Base-by-base conservation (phyloP, 768 basidiomycete genomes). In the Pulveroboletus ravenelii region DNA sequence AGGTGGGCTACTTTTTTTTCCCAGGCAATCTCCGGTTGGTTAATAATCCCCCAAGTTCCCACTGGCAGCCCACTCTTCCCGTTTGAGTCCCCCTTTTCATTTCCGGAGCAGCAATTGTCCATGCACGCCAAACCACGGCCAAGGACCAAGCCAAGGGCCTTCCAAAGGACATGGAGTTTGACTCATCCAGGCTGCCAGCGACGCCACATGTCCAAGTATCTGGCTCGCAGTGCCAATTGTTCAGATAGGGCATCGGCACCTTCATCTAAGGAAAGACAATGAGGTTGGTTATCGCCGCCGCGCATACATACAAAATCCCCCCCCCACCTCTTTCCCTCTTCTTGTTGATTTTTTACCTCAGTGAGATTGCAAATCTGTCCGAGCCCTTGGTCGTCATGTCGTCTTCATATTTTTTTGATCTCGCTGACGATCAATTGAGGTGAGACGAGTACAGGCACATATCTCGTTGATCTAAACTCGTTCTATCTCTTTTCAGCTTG, bases 81-180 rank as follows among this genome's bases (percentile, higher is more conserved):
- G 9, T 29, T 23, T 15, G 1, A 27, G 6, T 5, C 31, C 7
- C 47, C 6, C 27, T 57, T 31, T n/a, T 23, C 36, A 32, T 13
- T 40, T 23, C 25, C 10, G n/a, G 12, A 17, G 13, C 27, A 17
- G 25, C 4, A 6, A 15, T 27, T 8, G 41, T 38, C 15, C 20
- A 7, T 30, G 9, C 17, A 30, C 29, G 2, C 12, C 23, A 31
- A 7, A 45, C 3, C 25, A 27, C 5, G 25, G 20, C 9, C 23
- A 14, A 35, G 5, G 9, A 31, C 5, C 3, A n/a, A 14, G 0
- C n/a, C 41, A 39, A 47, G 25, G 32, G 45, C 41, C 10, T 14
- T 53, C 56, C 51, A 37, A 40, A 7, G 30, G 53, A 10, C 3
- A 8, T 41, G 43, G 29, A 20, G 15, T 31, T 6, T 17, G 14